Evolutionary conservation across 352 stramenopile species (phyloP).

Genomic region (Pythium folliculosum): DNA sequence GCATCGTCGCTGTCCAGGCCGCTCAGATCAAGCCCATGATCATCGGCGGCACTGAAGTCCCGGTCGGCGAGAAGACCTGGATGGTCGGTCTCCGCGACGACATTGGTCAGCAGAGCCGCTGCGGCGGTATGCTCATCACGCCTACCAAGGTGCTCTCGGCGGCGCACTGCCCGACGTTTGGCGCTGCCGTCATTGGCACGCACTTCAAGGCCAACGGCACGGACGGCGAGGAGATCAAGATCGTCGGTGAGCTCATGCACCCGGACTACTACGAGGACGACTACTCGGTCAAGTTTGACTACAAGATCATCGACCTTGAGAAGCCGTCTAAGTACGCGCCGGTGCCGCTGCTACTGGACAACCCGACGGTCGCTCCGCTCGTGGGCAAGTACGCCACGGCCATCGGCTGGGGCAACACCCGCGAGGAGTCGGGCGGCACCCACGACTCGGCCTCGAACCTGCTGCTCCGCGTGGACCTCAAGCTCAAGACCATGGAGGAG

Average conservation of each 20-base stretch:
- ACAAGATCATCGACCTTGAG: slow-evolving; percentile 26
- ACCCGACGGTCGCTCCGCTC: slow-evolving; percentile 6
- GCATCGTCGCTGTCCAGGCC: not conserved
- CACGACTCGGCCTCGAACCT: slow-evolving; percentile 15
- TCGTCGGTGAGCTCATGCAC: slow-evolving; percentile 19
- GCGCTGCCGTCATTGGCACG: slow-evolving; percentile 21
- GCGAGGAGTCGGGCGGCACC: slow-evolving; percentile 14
- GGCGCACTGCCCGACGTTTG: slow-evolving; percentile 23
- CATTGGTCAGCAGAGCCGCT: slow-evolving; percentile 11
- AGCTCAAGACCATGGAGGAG: not conserved
- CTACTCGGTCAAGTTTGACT: slow-evolving; percentile 13
- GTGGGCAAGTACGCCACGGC: slow-evolving; percentile 16
- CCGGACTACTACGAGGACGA: slow-evolving; percentile 15
- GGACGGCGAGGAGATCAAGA: slow-evolving; percentile 26
- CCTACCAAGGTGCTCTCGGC: slow-evolving; percentile 29
- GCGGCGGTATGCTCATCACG: slow-evolving; percentile 32
- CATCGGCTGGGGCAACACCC: slow-evolving; percentile 20
- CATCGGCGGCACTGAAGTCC: slow-evolving; percentile 21
- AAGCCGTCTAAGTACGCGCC: slow-evolving; percentile 1
- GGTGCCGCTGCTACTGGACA: slow-evolving; percentile 8
- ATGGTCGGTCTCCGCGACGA: slow-evolving; percentile 19
- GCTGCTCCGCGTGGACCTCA: not conserved
- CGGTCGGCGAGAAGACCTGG: slow-evolving; percentile 23
- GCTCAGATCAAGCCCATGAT: slow-evolving; percentile 13
- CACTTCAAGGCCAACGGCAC: slow-evolving; percentile 26